Evolutionary conservation across 2,329 filamentous ascomycete species (phyloP), one percentile per base, ranked within the genome.

Genomic region (Paecilomyces formosus): DNA sequence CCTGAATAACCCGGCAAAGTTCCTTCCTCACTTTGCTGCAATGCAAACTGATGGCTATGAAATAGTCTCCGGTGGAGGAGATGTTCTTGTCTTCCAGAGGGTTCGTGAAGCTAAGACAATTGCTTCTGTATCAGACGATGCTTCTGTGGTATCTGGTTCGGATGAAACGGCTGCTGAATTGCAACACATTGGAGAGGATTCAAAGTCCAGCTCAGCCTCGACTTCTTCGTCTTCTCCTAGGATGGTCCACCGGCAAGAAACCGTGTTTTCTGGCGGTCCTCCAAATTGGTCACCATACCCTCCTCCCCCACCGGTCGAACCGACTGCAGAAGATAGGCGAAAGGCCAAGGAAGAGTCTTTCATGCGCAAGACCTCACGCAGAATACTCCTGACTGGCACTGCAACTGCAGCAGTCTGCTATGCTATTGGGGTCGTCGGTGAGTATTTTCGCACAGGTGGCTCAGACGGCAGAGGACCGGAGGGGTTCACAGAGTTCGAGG

Each of bases 391-490:
- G n/a, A 64, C 70, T 22, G 70, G 75, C 5, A 63, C 63, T 1
- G 67, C 65, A 3, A 73, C 73, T 1, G 74, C 70, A 24, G 72
- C 65, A 33, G 72, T 72, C 4, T 77, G 72, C 57, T 78, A 78
- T 64, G 73, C 74, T 2, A 63, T 76, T 33, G 74, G 75, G 3
- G 74, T 74, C 33, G 68, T 74, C 3, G 64, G 61, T 11, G 74
- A 78, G 61, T 77, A 73, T 61, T 76, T 77, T 62, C 68, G 74
- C 26, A 76, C 74, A 12, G 74, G 74, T 5, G 74, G 74, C 0
- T 45, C 67, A 45, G 73, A 76, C 53, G 74, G 74, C 12, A 59
- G 61, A 51, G 73, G 74, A 1, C 69, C 73, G 22, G 69, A 74
- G 55, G 74, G 65, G 1, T 76, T 77, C 54, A 76, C 73, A 8